Evolutionary conservation across 352 stramenopile genomes (phyloP), one percentile per base, ranked within the genome.

Genomic region (Phytophthora hybrid): DNA sequence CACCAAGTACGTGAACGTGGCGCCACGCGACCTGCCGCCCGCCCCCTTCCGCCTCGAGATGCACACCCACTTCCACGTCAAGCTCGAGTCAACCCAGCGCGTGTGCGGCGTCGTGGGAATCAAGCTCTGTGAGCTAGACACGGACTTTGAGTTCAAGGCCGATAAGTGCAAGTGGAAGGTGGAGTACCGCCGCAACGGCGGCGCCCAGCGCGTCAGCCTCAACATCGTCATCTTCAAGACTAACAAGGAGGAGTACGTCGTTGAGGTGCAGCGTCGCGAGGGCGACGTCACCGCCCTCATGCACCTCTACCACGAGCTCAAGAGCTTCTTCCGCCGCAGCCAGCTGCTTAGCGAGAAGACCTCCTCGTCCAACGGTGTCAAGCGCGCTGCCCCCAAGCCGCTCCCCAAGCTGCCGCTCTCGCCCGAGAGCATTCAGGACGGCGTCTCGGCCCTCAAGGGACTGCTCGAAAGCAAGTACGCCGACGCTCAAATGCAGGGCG

Each of bases 131-230:
- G 88, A 95, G 61, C 73, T 96, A 39, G 89, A 94, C 76, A 93
- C 89, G 59, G 89, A 96, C 69, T 96, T 92, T 59, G 79, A 81
- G 66, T 96, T 96, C 72, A 93, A 96, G 69, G 75, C 79, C 8
- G 78, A 90, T 69, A 96, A 96, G 80, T 94, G 88, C 81, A 96
- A 96, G 78, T 96, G 89, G 89, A 96, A 95, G 76, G 88, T 95
- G 51, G 82, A 92, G 55, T 92, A 90, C 78, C 86, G 88, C 4
- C 84, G 81, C 54, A 78, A 78, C 56, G 64, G 71, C 58, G 76
- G 80, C 26, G 72, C 77, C 16, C 85, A 91, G 69, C 86, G 87
- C 57, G 88, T 94, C 46, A 82, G 81, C 52, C 76, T 95, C 32
- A 94, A 96, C 77, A 91, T 96, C 9, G 63, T 89, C 49, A 78